Evolutionary conservation across 2,329 filamentous ascomycete genomes (phyloP).

Genomic region (Verticillium tricorpus): DNA sequence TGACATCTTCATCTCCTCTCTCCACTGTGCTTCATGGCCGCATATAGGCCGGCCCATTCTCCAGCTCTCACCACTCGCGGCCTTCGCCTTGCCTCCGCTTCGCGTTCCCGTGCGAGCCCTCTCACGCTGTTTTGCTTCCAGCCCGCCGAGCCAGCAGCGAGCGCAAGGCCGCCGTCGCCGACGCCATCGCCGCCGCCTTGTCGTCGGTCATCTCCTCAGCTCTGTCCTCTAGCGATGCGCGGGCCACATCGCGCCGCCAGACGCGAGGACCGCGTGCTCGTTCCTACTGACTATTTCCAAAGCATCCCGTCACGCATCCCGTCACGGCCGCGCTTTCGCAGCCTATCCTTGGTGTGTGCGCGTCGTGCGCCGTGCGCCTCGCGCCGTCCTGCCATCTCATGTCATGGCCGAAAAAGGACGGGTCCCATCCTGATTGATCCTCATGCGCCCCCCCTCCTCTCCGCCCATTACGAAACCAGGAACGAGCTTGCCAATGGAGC

Average conservation of each 20-base stretch:
- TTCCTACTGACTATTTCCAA: neutral
- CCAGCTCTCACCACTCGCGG: neutral
- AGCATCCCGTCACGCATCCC: neutral
- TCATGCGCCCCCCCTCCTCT: neutral
- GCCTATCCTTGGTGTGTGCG: neutral
- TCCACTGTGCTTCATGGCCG: conserved; percentile 22
- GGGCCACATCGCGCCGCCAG: neutral
- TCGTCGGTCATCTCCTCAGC: neutral
- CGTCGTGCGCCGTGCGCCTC: neutral
- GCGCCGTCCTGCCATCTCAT: neutral
- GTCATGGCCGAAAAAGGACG: neutral
- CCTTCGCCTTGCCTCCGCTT: neutral
- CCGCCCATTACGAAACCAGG: neutral
- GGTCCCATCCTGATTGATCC: neutral
- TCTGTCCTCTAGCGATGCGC: neutral
- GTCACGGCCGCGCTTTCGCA: neutral
- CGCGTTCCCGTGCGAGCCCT: neutral
- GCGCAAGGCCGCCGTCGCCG: neutral
- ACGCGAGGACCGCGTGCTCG: neutral
- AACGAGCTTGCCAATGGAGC: neutral
- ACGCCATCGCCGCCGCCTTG: neutral
- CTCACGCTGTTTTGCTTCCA: neutral
- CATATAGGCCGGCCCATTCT: conserved; percentile 17
- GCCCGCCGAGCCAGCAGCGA: neutral
- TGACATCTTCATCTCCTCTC: conserved; percentile 6